A percentile compares a stretch with the other conserved stretches of the same genome.
Evolutionary conservation across 1,284 basidiomycete genomes (phyloP).

Genomic region (Ceratobasidium sp.): DNA sequence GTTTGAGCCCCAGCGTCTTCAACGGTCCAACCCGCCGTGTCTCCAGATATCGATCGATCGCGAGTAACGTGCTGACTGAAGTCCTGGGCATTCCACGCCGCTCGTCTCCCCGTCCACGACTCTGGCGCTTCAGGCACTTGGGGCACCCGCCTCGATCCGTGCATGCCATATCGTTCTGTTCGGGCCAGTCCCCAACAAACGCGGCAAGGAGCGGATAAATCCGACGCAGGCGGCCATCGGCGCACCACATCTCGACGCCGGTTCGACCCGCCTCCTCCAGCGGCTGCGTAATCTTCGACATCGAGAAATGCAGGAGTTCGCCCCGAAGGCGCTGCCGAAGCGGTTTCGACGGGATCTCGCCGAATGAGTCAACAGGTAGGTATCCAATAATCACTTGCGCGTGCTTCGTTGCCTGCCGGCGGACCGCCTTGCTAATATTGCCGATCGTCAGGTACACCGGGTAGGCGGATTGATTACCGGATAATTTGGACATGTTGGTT

Average conservation of each 20-base stretch:
- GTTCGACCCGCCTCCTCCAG: slow-evolving; percentile 37
- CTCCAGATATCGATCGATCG: background rate
- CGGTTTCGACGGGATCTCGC: background rate
- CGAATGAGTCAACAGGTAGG: slow-evolving; percentile 38
- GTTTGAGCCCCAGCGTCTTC: slow-evolving; percentile 14
- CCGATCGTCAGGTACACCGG: slow-evolving; percentile 49
- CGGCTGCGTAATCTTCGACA: slow-evolving; percentile 48
- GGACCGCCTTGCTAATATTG: slow-evolving; percentile 47
- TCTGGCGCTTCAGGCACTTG: no score
- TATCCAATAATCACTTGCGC: slow-evolving; percentile 47
- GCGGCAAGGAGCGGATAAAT: no score
- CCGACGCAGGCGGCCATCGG: slow-evolving; percentile 37
- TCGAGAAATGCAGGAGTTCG: slow-evolving; percentile 50
- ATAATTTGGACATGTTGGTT: slow-evolving; percentile 43
- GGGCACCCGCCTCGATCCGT: no score
- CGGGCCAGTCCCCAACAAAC: no score
- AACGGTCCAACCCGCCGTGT: background rate
- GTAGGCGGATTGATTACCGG: slow-evolving; percentile 43
- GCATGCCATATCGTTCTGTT: no score
- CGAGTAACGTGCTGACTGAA: background rate
- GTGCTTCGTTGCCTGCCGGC: background rate
- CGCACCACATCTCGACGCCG: slow-evolving; percentile 49
- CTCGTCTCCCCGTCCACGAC: no score
- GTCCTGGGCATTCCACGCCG: background rate
- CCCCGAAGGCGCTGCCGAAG: background rate